These are phyloP conservation scores for Fusarium albidum DNA, from an alignment of 2,329 filamentous ascomycete genomes.

Conservation along the genomic window DNA sequence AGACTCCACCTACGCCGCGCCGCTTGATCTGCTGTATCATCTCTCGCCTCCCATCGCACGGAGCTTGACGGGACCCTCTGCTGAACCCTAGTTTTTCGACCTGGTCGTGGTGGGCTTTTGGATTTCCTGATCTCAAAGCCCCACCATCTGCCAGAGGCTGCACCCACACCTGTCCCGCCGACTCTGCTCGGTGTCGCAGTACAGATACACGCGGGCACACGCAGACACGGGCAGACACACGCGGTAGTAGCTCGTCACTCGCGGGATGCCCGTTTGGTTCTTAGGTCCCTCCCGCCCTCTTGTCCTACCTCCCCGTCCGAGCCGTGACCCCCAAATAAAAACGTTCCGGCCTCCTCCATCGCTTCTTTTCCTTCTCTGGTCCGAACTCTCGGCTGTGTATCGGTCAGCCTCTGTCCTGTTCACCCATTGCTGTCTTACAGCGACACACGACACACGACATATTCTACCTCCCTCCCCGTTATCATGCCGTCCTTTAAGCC, in stretches of 20 bases:
- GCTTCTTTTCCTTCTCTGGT: slow-evolving; percentile 30
- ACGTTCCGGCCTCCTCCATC: slow-evolving; percentile 37
- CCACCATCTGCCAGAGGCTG: slow-evolving; percentile 34
- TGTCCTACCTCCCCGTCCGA: slow-evolving; percentile 25
- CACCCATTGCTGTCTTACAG: slow-evolving; percentile 23
- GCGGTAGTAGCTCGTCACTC: slow-evolving; percentile 30
- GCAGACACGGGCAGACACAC: too few species aligned
- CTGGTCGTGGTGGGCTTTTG: slow-evolving; percentile 27
- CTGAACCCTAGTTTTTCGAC: too few species aligned
- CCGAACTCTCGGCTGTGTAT: slow-evolving; percentile 32
- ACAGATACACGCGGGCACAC: too few species aligned
- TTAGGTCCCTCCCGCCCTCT: slow-evolving; percentile 17
- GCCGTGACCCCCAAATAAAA: slow-evolving; percentile 40
- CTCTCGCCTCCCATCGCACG: slow-evolving; percentile 32
- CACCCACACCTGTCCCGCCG: slow-evolving; percentile 31
- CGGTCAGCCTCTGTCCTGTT: slow-evolving; percentile 18
- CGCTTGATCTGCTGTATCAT: slow-evolving; percentile 39
- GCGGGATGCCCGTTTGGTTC: slow-evolving; percentile 13
- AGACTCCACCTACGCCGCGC: slow-evolving; percentile 36
- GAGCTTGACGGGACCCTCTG: slow-evolving; percentile 20
- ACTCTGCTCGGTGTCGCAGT: slow-evolving; percentile 8
- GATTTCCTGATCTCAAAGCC: slow-evolving; percentile 36
- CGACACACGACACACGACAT: slow-evolving; percentile 20
- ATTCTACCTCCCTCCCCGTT: too few species aligned
- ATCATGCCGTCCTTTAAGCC: slow-evolving; percentile 66